Evolutionary conservation across 345 rosid genomes (phyloP).

Genomic region (Citrus reticulata): DNA sequence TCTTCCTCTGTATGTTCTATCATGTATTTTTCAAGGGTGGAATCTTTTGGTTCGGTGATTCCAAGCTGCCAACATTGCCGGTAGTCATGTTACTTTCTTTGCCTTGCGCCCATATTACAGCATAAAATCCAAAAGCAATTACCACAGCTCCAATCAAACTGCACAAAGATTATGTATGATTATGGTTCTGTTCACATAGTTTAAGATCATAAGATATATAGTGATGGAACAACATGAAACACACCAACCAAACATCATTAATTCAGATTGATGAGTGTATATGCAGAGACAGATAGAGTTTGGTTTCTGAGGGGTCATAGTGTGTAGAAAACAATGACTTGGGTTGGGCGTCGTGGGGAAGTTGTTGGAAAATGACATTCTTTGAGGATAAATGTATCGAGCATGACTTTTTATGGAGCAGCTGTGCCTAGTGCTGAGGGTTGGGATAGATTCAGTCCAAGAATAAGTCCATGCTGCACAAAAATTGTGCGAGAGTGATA

Average conservation of each 20-base stretch:
- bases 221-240: background rate
- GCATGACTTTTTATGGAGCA: no score
- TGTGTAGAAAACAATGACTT: background rate
- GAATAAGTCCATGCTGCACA: no score
- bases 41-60: constrained; percentile 10
- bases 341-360: background rate
- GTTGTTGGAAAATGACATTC: background rate
- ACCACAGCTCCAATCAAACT: constrained; percentile 18
- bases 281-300: background rate
- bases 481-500: background rate
- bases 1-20: background rate
- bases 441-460: no score
- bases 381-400: background rate
- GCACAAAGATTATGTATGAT: constrained; percentile 2
- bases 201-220: background rate
- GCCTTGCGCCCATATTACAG: constrained; percentile 20
- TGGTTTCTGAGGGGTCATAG: background rate
- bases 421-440: no score
- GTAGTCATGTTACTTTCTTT: constrained; percentile 6
- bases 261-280: background rate
- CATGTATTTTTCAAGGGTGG: constrained; percentile 1
- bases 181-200: background rate
- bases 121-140: constrained; percentile 22
- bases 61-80: constrained; percentile 1
- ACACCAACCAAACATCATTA: background rate